These are phyloP conservation scores for Raphanus hybrid DNA, from an alignment of 441 rosid species.

Conservation along the genomic window DNA sequence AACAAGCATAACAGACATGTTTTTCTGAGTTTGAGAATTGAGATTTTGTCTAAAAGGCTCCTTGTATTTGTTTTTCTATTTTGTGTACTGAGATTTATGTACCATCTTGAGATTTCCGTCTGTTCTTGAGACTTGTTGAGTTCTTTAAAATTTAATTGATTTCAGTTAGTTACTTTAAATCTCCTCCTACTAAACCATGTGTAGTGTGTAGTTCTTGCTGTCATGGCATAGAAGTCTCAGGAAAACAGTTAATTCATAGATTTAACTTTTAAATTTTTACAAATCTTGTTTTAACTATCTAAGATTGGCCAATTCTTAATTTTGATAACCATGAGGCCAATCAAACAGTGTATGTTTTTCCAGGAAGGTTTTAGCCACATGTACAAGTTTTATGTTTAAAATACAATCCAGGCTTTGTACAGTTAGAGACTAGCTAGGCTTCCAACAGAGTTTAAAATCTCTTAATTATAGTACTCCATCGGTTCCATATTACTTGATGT, in stretches of 20 bases:
- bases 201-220: background rate
- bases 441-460: no score
- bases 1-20: background rate
- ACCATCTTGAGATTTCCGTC: background rate
- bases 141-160: conserved; percentile 10
- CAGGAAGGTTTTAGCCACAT: no score
- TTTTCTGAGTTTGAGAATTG: conserved; percentile 22
- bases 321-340: no score
- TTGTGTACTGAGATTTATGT: conserved; percentile 3
- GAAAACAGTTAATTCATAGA: background rate
- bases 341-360: no score
- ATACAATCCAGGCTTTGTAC: no score
- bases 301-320: no score
- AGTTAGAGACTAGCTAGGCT: no score
- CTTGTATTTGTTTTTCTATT: conserved; percentile 19
- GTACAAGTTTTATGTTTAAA: no score
- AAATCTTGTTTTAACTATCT: no score
- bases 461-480: no score
- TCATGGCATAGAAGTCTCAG: background rate
- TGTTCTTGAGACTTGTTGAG: background rate
- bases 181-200: background rate
- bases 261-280: no score
- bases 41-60: conserved; percentile 39
- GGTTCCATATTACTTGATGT: no score
- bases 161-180: background rate